Percentiles rank a stretch among this genome's conserved stretches.
phyloP scores from a whole-genome alignment of 768 basidiomycete species.

The Paxillus involutus region DNA sequence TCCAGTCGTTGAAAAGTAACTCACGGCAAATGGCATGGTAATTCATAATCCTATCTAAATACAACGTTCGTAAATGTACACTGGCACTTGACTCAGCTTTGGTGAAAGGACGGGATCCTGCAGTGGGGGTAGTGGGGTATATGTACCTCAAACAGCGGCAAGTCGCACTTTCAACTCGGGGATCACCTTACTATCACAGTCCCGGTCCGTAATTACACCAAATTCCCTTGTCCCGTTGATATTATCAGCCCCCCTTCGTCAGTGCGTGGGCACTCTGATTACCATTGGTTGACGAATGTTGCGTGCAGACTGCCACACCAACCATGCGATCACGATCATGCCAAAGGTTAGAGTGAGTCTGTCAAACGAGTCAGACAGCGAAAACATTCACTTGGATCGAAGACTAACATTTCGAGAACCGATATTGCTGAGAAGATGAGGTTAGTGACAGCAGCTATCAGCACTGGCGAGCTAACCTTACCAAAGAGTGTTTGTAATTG shows the following conservation, averaged over 20 bases:
- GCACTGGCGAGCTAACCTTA: slow-evolving; percentile 24
- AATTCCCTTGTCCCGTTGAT: neutral
- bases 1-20: neutral
- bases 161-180: too few relatives aligned
- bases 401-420: slow-evolving; percentile 51
- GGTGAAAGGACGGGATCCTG: neutral
- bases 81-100: neutral
- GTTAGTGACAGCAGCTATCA: neutral
- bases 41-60: neutral
- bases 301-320: slow-evolving; percentile 52
- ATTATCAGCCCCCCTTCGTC: slow-evolving; percentile 1
- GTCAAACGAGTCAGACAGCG: slow-evolving; percentile 10
- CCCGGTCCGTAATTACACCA: neutral
- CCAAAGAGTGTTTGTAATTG: slow-evolving; percentile 58
- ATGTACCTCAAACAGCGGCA: too few relatives aligned
- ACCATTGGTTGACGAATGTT: slow-evolving; percentile 32
- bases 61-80: neutral
- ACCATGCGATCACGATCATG: slow-evolving; percentile 48
- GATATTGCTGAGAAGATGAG: slow-evolving; percentile 39
- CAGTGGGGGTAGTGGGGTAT: neutral
- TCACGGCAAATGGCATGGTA: neutral
- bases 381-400: neutral
- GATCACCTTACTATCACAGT: neutral
- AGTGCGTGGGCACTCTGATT: slow-evolving; percentile 21
- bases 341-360: slow-evolving; percentile 49